Percentiles rank a stretch among this genome's conserved stretches.
Conservation (phyloP, 208 protist genomes). For the Trypanosomatidae sp. region DNA sequence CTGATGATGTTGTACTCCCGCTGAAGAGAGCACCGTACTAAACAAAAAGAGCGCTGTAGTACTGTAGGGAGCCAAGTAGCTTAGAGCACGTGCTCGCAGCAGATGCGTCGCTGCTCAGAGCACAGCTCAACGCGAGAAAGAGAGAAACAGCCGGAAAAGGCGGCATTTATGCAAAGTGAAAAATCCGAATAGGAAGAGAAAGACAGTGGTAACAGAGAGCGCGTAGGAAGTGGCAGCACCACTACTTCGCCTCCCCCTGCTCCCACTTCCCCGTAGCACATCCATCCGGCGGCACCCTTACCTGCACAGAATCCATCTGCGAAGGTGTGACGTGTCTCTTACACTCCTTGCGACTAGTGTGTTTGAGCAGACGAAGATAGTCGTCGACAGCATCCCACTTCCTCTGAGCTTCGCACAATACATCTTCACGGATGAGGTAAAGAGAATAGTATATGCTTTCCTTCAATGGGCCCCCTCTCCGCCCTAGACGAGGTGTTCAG, state of each 20-base stretch:
- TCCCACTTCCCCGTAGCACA: neutral
- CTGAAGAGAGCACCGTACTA: slow-evolving; percentile 12
- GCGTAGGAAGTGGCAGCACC: neutral
- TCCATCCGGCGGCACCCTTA: neutral
- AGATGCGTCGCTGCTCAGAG: neutral
- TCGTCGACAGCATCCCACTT: neutral
- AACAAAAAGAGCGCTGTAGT: neutral
- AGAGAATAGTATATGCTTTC: neutral
- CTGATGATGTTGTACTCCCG: slow-evolving; percentile 32
- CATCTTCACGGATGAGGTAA: neutral
- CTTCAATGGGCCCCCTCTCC: neutral
- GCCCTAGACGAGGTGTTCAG: neutral
- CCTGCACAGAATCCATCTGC: neutral
- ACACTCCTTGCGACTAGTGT: neutral
- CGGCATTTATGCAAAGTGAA: neutral
- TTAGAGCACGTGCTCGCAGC: neutral
- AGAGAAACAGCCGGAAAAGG: neutral
- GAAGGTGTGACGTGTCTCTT: neutral
- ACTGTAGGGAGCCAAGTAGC: neutral
- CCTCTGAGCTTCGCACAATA: neutral
- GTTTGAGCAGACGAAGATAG: neutral
- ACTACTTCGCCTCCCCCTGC: neutral
- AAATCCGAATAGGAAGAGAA: neutral
- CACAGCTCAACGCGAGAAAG: neutral
- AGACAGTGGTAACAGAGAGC: neutral